Evolutionary conservation across 164 flowering plant species (phyloP).

Genomic region (Sedum album): DNA sequence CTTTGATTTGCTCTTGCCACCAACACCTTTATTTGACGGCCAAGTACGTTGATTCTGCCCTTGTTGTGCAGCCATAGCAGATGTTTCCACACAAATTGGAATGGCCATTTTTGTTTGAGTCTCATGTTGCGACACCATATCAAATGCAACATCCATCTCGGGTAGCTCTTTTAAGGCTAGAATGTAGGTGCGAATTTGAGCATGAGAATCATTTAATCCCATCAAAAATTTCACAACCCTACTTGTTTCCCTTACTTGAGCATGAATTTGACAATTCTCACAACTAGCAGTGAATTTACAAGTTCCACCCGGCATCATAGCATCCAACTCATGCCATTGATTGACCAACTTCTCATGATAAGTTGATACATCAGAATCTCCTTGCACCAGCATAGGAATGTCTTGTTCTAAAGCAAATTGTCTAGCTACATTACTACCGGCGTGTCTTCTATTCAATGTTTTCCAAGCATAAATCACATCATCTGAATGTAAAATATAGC

Average conservation of each 20-base stretch:
- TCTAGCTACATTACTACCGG: background rate
- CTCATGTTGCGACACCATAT: no score
- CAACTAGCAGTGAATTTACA: background rate
- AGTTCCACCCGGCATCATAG: no score
- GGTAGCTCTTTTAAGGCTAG: background rate
- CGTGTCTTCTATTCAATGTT: no score
- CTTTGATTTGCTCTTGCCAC: no score
- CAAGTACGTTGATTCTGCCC: no score
- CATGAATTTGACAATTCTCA: background rate
- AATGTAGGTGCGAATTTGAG: background rate
- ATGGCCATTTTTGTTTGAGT: no score
- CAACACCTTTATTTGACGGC: no score
- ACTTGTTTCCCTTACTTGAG: background rate
- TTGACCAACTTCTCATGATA: no score
- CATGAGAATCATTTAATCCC: background rate
- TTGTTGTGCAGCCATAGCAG: no score
- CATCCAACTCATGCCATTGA: background rate
- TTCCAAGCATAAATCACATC: background rate
- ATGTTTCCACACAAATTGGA: no score
- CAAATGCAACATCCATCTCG: background rate
- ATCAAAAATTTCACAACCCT: background rate
- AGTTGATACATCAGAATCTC: no score
- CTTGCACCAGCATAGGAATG: background rate
- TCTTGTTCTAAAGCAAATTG: background rate
- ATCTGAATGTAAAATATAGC: background rate